Base-by-base conservation (phyloP, 1,284 basidiomycete species). In the Trichosporon sp. region DNA sequence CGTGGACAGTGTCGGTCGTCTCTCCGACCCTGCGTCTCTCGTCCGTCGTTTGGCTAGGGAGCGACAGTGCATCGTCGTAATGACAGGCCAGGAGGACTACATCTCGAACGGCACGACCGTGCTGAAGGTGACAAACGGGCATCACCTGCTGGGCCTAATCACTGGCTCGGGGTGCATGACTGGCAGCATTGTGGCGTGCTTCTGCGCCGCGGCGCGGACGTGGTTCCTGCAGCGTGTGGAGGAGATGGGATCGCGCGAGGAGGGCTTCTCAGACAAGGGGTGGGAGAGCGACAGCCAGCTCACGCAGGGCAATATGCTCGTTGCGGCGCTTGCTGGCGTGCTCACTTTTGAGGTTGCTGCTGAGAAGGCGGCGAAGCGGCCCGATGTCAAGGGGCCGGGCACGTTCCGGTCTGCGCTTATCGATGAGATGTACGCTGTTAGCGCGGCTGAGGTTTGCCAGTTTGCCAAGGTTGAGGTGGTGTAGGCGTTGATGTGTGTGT, bases 81-180 rank as follows among this genome's bases (percentile, higher is more conserved):
- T 97, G 69, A 94, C 92, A 0, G 95, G 95, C 1, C 82, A 85
- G 44, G 84, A 80, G 1, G 95, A 98, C 78, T 97, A 91, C 78
- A 82, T 98, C 56, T 92, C 91, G 0, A 91, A 97, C 74, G 95
- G 95, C 1, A 72, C 81, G 4, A 82, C 80, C 4, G 88, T 91
- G 2, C 82, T 92, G 29, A 83, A 84, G 25, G 81, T 91, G 5
- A 81, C 83, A 0, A 97, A 97, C 72, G 95, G 95, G 0, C 85
- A 91, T 70, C 80, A 84, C 11, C 81, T 90, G 75, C 85, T 96
- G 6, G 88, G 88, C 0, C 82, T 85, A 34, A 92, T 96, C 67
- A 96, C 95, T 0, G 95, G 93, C 0, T 90, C 89, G 23, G 94
- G 95, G 1, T 98, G 95, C 75, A 88, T 95, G 76, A 85, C 90